Evolutionary conservation across 352 stramenopile genomes (phyloP), one percentile per base, ranked within the genome.

Genomic region (Hyaloperonospora brassicae): DNA sequence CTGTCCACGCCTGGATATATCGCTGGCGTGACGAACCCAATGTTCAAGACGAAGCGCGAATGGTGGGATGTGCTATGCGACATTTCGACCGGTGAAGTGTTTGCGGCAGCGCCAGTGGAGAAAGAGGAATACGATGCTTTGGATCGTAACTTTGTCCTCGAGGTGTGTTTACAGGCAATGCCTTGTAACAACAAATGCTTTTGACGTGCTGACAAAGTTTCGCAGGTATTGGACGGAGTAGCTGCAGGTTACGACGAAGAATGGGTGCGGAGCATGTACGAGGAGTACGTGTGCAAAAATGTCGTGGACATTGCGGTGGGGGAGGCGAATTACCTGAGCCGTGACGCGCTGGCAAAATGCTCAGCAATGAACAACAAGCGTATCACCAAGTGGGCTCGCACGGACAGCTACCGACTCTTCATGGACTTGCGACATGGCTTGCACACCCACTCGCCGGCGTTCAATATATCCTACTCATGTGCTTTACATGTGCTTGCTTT

Each of bases 11-110:
- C 84, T 0, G 86, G 86, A 1, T 96, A 81, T 66, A 92, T 96
- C 59, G 87, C 87, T 30, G 87, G 87, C 2, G 86, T 95, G 52
- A 96, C 86, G 14, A 96, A 96, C 50, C 87, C 87, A 1, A 95
- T 96, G 86, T 96, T 96, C 57, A 93, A 94, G 59, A 85, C 79
- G 49, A 92, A 93, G 58, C 72, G 73, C 21, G 86, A 95, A 47
- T 96, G 87, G 87, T 96, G 87, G 87, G 87, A 96, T 56, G 74
- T 96, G 21, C 62, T 95, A 22, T 93, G 83, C 39, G 85, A 96
- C 62, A 77, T 95, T 45, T 88, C 82, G 4, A 95, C 62, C 5
- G 83, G 84, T 6, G 81, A 92, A 58, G 73, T 92, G 7, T 53
- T 89, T 8, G 56, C 89, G 23, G 86, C 78, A 0, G 51, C 68